A percentile compares a stretch with the other conserved stretches of the same genome.
phyloP scores from a whole-genome alignment of 352 stramenopile species.

The Phytophthora syringae region DNA sequence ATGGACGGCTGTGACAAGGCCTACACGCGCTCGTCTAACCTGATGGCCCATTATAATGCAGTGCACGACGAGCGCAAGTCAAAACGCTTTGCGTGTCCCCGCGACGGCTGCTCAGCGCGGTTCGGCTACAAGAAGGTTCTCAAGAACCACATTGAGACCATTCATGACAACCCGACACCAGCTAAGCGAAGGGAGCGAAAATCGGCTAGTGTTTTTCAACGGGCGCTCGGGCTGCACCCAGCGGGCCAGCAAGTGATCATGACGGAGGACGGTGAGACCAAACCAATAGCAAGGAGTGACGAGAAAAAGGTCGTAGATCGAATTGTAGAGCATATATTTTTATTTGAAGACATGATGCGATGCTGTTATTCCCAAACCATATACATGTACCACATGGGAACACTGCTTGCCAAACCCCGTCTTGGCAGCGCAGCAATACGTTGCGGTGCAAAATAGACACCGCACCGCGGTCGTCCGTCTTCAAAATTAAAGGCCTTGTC shows the following conservation, averaged over 20 bases:
- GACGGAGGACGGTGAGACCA: not conserved
- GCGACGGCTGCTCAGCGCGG: conserved; percentile 55
- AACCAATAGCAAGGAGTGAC: not conserved
- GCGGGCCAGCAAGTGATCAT: conserved; percentile 18
- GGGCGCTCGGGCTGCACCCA: conserved; percentile 44
- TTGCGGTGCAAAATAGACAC: too few species aligned
- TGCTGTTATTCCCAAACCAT: too few species aligned
- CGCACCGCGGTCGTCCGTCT: too few species aligned
- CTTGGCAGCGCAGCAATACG: too few species aligned
- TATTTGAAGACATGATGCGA: too few species aligned
- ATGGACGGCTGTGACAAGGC: conserved; percentile 61
- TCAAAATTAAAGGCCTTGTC: too few species aligned
- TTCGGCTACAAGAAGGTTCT: conserved; percentile 85
- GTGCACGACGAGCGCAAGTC: conserved; percentile 67
- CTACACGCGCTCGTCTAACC: conserved; percentile 77
- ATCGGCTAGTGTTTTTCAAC: conserved; percentile 39
- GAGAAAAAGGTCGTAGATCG: conserved; percentile 19
- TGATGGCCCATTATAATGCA: conserved; percentile 81
- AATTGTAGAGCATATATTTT: conserved; percentile 13
- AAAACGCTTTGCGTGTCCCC: conserved; percentile 67
- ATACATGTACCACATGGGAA: too few species aligned
- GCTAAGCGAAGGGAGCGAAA: conserved; percentile 34
- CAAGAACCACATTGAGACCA: conserved; percentile 60
- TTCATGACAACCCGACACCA: conserved; percentile 55
- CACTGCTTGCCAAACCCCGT: too few species aligned